Evolutionary conservation across 106 monocot species (phyloP), one percentile per base, ranked within the genome.

Genomic region (Narthecium ossifragum): DNA sequence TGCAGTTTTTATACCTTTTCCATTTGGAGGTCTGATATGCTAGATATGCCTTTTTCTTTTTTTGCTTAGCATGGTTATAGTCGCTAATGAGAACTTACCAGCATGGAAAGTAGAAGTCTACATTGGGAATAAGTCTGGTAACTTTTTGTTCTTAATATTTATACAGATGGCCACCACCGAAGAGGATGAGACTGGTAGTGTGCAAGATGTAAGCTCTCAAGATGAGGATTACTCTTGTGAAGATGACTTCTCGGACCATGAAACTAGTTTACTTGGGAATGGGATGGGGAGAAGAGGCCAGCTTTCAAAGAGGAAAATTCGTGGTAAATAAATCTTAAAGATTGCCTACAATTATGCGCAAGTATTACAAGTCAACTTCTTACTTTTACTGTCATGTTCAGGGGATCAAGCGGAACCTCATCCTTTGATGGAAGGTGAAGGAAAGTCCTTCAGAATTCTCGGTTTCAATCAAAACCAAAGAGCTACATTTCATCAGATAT

Each of bases 361-460:
- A n/a, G n/a, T n/a, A n/a, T n/a, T n/a, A n/a, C n/a, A n/a, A n/a
- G n/a, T n/a, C 23, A 13, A 47, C 1, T 72, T 72, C 11, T 36
- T 65, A 68, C 24, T 48, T 21, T 64, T n/a, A 43, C 38, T 43
- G 73, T 28, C 14, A 32, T 57, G 51, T 64, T 22, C 68, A 79
- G 64, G 50, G 45, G 79, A 68, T 62, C 63, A 59, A 59, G 30
- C 54, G 46, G 98, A 98, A 58, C 66, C 81, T 26, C 64, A 60
- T 68, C 83, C 98, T 40, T 68, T 98, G 60, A 91, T 98, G 91
- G 87, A 98, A 70, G 98, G 98, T 6, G 90, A 87, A 51, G 98
- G 98, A 34, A 84, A 65, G 62, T 78, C 81, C 34, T 84, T 98
- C 32, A 84, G 74, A 73, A 78, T 98, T 68, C 76, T 84, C 58